Base-by-base conservation (phyloP, 2,329 filamentous ascomycete genomes). In the Colletotrichum sp. region DNA sequence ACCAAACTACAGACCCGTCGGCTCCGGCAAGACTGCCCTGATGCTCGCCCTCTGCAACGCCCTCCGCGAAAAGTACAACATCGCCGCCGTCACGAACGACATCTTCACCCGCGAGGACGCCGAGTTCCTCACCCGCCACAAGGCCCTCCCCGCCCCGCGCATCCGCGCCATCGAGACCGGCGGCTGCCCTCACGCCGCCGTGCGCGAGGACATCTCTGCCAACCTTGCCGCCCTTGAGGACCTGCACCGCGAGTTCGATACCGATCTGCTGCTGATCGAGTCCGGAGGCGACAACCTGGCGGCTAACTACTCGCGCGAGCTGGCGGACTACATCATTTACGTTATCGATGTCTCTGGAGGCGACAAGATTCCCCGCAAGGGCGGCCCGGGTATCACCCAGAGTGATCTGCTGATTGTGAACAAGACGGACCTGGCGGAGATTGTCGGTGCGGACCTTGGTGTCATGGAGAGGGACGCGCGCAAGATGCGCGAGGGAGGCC, bases 71-170 rank as follows among this genome's bases (percentile, higher is more conserved):
- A 89, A 91, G 71, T 96, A 95, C 91, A 95, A 93, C 83, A 94
- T 99, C 81, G 97, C 97, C 1, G 97, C 96, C 76, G 96, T 99
- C 26, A 99, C 97, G 66, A 99, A 99, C 90, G 96, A 99, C 89
- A 99, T 99, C 89, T 99, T 99, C 90, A 99, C 96, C 26, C 94
- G 94, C 79, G 97, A 99, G 87, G 97, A 99, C 89, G 96, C 96
- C 88, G 97, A 99, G 86, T 99, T 99, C 88, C 93, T 99, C 30
- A 98, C 95, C 75, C 93, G 93, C 73, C 91, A 98, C 90, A 90
- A 92, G 79, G 97, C 97, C 8, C 93, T 99, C 0, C 94, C 96
- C 0, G 90, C 96, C 7, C 85, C 90, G 32, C 95, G 96, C 76
- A 99, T 99, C 88, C 92, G 94, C 77, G 97, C 97, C 82, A 99